A percentile compares a stretch with the other conserved stretches of the same genome.
Conservation (phyloP, 2,329 filamentous ascomycete genomes). For the Ceratocystis alfenasii region DNA sequence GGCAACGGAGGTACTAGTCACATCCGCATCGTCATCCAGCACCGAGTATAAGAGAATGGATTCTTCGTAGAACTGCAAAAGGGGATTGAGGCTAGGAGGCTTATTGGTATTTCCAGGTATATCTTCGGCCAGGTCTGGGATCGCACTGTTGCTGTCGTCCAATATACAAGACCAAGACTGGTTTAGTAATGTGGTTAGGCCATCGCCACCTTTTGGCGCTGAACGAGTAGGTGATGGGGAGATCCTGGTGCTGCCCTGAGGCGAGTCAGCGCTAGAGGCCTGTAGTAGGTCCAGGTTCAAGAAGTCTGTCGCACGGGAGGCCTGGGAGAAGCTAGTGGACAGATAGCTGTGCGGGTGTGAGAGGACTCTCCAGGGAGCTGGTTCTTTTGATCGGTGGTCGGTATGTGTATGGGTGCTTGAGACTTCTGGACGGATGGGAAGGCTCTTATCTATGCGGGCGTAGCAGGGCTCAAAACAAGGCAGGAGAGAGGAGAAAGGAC, state of each 20-base stretch:
- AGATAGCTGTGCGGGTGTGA: conserved; percentile 8
- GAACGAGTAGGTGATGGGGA: not conserved
- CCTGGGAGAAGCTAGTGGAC: conserved; percentile 15
- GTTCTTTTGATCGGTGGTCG: not conserved
- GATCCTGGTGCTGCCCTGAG: not conserved
- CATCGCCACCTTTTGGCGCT: not conserved
- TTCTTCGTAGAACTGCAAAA: conserved; percentile 11
- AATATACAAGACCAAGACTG: conserved; percentile 3
- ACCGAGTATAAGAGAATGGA: conserved; percentile 8
- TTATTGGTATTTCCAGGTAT: not conserved
- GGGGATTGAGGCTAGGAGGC: not conserved
- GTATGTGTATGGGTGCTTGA: not conserved
- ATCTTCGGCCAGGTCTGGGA: not conserved
- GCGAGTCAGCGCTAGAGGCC: not conserved
- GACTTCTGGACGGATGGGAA: not conserved
- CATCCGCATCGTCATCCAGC: not conserved
- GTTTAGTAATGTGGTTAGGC: not conserved
- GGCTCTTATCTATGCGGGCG: conserved; percentile 1
- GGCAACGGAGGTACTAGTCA: not conserved
- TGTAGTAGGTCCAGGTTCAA: not conserved
- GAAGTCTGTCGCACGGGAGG: not conserved
- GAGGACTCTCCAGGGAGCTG: conserved; percentile 18
- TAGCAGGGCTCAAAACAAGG: conserved; percentile 13
- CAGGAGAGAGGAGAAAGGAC: not conserved
- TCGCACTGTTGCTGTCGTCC: not conserved